Evolutionary conservation across 345 rosid genomes (phyloP).

Genomic region (Hibiscus syriacus): DNA sequence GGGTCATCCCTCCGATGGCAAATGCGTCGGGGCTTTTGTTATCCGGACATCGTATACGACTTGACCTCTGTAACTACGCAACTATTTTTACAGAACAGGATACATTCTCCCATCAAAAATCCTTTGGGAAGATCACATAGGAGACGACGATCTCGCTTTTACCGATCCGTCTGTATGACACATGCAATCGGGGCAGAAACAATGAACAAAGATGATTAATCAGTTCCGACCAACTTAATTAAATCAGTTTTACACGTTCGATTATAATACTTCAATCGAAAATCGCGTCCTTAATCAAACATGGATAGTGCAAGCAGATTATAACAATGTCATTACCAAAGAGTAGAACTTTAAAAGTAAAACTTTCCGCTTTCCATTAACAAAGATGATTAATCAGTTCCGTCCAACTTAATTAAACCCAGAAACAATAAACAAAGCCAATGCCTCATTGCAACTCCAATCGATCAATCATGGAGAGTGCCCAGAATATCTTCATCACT

Average conservation of each 20-base stretch:
- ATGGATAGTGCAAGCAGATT: too few species aligned
- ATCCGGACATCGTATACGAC: constrained; percentile 23
- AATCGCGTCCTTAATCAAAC: too few species aligned
- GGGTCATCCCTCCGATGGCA: constrained; percentile 11
- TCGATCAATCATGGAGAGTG: constrained; percentile 45
- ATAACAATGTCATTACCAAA: too few species aligned
- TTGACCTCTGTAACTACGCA: too few species aligned
- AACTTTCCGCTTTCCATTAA: too few species aligned
- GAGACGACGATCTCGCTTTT: constrained; percentile 33
- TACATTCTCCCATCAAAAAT: constrained; percentile 5
- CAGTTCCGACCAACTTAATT: too few species aligned
- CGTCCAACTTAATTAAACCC: too few species aligned
- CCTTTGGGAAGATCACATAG: constrained; percentile 21
- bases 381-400: too few species aligned
- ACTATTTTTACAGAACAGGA: constrained; percentile 18
- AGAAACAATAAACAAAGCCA: neutral
- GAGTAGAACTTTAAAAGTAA: too few species aligned
- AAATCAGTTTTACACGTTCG: too few species aligned
- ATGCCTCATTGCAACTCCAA: neutral
- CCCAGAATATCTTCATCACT: constrained; percentile 87
- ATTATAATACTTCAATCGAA: too few species aligned
- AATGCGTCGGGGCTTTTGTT: constrained; percentile 12
- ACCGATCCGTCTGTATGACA: constrained; percentile 60
- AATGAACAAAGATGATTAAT: too few species aligned
- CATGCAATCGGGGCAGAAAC: constrained; percentile 99